Evolutionary conservation across 768 basidiomycete genomes (phyloP), one percentile per base, ranked within the genome.

Genomic region (Pleurotus cornucopiae): DNA sequence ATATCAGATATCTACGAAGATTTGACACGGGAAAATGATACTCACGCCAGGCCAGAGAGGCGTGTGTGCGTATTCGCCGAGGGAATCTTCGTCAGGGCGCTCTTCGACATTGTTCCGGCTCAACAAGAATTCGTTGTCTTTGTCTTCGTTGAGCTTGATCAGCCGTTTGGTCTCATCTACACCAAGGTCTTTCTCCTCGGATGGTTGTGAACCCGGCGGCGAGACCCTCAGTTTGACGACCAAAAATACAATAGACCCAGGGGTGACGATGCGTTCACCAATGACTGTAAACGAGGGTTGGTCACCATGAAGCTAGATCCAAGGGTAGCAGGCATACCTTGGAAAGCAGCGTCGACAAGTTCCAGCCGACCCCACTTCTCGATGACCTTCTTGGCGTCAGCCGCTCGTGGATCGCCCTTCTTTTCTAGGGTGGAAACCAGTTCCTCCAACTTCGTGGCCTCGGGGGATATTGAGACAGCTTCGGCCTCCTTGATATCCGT

Each of bases 1-100:
- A 23, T 54, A 16, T 57, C 23, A 59, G 40, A 18, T 3, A 9
- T 14, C 49, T 6, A 48, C 44, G 34, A 48, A 20, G 1, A 47
- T n/a, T 20, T 3, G 44, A 14, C 12, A 40, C 2, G 43, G 16
- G 13, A 11, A 37, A 46, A 21, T 30, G 30, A 43, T 40, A 74
- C 88, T 44, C 63, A 95, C 94, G 58, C 79, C 82, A 55, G 96
- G 94, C 94, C 94, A 98, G 64, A 82, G 80, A 4, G 96, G 96
- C 5, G 95, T 91, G 67, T 99, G 95, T n/a, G 89, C 94, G 57
- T 74, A 84, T 23, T 79, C 83, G 51, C 73, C 73, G 7, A 72
- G 61, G 49, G 69, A 60, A n/a, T 64, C 65, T 23, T 73, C 73
- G n/a, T 74, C 69, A 13, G 70, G 63, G 16, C 84, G 60, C 49